These are phyloP conservation scores for Rosa rugosa DNA, from an alignment of 306 rosid genomes.

Conservation along the genomic window DNA sequence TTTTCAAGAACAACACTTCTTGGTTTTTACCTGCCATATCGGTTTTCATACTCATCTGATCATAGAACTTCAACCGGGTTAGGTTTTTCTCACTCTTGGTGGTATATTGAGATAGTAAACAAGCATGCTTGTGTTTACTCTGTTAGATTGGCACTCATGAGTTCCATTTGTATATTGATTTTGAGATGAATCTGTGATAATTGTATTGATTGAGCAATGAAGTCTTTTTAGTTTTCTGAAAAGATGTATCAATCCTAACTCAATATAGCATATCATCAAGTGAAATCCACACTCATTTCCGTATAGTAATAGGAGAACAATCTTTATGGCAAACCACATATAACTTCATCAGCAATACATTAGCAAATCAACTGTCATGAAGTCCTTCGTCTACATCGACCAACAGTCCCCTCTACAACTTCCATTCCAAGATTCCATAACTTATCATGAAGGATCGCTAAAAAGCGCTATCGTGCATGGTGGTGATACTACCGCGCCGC, in stretches of 20 bases:
- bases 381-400: too few species aligned
- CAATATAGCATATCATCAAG: background rate
- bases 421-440: too few species aligned
- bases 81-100: background rate
- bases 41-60: background rate
- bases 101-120: background rate
- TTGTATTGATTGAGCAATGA: background rate
- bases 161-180: background rate
- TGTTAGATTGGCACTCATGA: background rate
- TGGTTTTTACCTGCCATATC: constrained; percentile 21
- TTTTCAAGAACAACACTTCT: background rate
- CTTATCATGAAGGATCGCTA: too few species aligned
- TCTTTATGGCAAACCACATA: background rate
- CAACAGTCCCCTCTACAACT: too few species aligned
- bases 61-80: background rate
- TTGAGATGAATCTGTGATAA: constrained; percentile 4
- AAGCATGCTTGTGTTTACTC: background rate
- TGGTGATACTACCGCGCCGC: too few species aligned
- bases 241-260: background rate
- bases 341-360: background rate
- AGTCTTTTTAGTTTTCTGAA: background rate
- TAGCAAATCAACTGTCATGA: background rate
- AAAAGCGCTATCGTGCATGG: too few species aligned
- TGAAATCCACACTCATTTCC: background rate
- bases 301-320: background rate